These are phyloP conservation scores for Pseudogymnoascus sp. DNA, from an alignment of 2,329 filamentous ascomycete species.

Conservation along the genomic window DNA sequence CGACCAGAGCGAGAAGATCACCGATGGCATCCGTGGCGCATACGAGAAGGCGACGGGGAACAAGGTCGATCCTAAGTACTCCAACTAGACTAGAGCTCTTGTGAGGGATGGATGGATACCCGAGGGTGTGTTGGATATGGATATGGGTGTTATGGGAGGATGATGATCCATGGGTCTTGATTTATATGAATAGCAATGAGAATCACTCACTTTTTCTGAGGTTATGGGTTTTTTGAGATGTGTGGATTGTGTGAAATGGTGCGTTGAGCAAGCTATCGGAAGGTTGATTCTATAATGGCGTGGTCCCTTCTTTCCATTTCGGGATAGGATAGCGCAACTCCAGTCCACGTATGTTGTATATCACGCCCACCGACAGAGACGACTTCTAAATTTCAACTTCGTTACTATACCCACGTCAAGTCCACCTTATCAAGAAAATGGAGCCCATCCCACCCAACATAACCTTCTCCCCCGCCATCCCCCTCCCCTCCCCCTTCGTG, in stretches of 20 bases:
- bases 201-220: background rate
- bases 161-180: background rate
- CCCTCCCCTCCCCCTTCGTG: too few relatives aligned
- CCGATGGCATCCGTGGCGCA: constrained; percentile 38
- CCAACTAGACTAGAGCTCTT: constrained; percentile 35
- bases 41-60: constrained; percentile 39
- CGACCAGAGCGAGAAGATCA: constrained; percentile 40
- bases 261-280: too few relatives aligned
- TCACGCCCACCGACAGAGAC: too few relatives aligned
- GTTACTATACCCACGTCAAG: too few relatives aligned
- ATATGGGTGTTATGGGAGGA: background rate
- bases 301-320: too few relatives aligned
- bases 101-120: background rate
- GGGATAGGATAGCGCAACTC: too few relatives aligned
- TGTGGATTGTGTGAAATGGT: background rate
- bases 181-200: background rate
- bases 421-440: too few relatives aligned
- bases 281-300: too few relatives aligned
- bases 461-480: too few relatives aligned
- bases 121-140: background rate
- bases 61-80: constrained; percentile 39
- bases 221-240: background rate
- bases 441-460: too few relatives aligned
- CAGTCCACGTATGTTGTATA: too few relatives aligned
- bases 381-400: too few relatives aligned